phyloP scores from a whole-genome alignment of 176 grass and related monocot genomes.

The Sorghum bicolor region DNA sequence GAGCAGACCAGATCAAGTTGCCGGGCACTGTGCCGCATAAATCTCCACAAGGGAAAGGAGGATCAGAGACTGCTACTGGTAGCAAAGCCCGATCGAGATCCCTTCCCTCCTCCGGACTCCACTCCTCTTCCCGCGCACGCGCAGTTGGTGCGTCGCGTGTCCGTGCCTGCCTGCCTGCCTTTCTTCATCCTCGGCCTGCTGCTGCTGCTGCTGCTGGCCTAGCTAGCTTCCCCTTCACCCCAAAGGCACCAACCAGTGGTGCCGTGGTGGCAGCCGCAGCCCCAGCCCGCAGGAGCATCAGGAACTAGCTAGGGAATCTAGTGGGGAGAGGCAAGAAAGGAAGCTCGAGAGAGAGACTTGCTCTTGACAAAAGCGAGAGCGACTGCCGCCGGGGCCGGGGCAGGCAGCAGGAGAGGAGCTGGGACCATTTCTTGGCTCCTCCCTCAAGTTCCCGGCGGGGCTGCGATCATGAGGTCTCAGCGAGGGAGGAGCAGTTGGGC shows the following conservation, averaged over 20 bases:
- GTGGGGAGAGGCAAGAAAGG: not conserved
- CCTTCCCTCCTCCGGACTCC: slow-evolving; percentile 52
- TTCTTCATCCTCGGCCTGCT: not conserved
- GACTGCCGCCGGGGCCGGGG: not conserved
- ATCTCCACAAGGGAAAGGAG: not conserved
- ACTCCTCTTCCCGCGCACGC: not conserved
- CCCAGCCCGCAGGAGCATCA: too few species aligned
- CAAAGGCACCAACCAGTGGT: slow-evolving; percentile 43
- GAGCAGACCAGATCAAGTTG: not conserved
- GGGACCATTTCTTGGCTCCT: slow-evolving; percentile 30
- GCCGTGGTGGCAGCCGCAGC: not conserved
- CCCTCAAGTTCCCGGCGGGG: not conserved
- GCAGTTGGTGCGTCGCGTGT: slow-evolving; percentile 35
- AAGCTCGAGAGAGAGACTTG: slow-evolving; percentile 2
- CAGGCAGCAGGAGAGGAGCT: not conserved
- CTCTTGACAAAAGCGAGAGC: slow-evolving; percentile 30
- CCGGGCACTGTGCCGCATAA: slow-evolving; percentile 3
- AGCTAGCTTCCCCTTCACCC: slow-evolving; percentile 46
- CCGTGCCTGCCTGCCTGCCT: not conserved
- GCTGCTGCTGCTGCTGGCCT: not conserved
- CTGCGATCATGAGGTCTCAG: not conserved
- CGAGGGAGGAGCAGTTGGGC: not conserved
- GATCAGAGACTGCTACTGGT: too few species aligned
- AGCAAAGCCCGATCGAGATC: slow-evolving; percentile 16
- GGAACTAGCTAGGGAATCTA: slow-evolving; percentile 27